Conservation (phyloP, 257 asterid species). For the Solanum ossicruentum region DNA sequence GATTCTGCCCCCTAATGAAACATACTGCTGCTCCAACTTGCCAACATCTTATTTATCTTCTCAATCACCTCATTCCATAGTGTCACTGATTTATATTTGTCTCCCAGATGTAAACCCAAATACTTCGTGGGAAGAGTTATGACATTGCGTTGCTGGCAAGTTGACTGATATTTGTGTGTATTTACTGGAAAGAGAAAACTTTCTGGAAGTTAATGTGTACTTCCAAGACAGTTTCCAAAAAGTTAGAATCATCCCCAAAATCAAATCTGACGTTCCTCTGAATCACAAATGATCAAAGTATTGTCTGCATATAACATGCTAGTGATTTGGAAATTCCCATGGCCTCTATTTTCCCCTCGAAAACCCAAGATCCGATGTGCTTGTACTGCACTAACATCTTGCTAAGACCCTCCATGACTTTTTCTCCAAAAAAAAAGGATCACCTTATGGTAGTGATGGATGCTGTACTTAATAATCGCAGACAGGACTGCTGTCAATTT, state of each 20-base stretch:
- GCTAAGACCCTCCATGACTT: neutral
- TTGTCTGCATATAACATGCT: neutral
- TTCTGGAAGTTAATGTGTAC: neutral
- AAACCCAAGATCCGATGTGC: neutral
- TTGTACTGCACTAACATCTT: neutral
- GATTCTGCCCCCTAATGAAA: neutral
- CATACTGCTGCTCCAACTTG: neutral
- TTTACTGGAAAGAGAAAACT: neutral
- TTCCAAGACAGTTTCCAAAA: neutral
- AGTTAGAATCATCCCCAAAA: neutral
- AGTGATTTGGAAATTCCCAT: neutral
- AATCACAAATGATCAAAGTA: neutral
- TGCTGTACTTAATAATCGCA: neutral
- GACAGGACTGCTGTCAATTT: neutral
- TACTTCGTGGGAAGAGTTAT: neutral
- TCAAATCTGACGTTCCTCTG: neutral
- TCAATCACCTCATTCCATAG: neutral
- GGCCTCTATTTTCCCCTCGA: neutral
- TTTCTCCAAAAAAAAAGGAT: neutral
- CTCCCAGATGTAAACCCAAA: neutral
- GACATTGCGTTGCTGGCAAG: neutral
- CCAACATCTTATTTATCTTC: neutral
- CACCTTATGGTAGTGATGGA: neutral
- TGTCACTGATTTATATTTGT: neutral
- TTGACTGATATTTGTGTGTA: neutral